Evolutionary conservation across 768 basidiomycete genomes (phyloP).

Genomic region (Mycena vulgaris): DNA sequence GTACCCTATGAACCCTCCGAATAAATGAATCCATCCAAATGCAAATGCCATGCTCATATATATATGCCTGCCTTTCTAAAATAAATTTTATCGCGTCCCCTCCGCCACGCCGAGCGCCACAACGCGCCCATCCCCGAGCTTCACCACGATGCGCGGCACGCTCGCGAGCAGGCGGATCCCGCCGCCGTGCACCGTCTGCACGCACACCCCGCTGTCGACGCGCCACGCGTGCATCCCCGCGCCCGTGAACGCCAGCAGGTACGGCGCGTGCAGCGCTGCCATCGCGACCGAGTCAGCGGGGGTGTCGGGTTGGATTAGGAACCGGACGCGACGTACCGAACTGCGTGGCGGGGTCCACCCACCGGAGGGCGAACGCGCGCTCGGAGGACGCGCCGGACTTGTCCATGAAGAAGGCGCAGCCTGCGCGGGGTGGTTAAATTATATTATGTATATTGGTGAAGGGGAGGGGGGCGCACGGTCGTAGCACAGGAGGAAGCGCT

Average conservation of each 20-base stretch:
- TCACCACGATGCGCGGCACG: conserved; percentile 25
- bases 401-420: conserved; percentile 38
- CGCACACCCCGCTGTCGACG: conserved; percentile 23
- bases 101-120: conserved; percentile 20
- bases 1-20: too few relatives aligned
- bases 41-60: too few relatives aligned
- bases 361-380: conserved; percentile 29
- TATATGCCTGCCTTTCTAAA: too few relatives aligned
- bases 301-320: neutral
- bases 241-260: conserved; percentile 29
- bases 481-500: conserved; percentile 35
- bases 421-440: neutral
- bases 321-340: conserved; percentile 18
- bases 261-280: conserved; percentile 26
- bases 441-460: neutral
- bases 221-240: conserved; percentile 29
- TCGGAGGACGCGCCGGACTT: conserved; percentile 34
- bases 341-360: conserved; percentile 31
- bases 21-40: too few relatives aligned
- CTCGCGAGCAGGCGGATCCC: conserved; percentile 28
- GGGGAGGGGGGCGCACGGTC: conserved; percentile 25
- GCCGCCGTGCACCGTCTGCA: conserved; percentile 28
- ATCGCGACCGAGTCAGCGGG: neutral
- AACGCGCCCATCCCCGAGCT: conserved; percentile 35
- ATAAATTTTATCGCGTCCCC: too few relatives aligned